Conservation (phyloP, 2,329 filamentous ascomycete genomes). For the Trichoderma koningiopsis region DNA sequence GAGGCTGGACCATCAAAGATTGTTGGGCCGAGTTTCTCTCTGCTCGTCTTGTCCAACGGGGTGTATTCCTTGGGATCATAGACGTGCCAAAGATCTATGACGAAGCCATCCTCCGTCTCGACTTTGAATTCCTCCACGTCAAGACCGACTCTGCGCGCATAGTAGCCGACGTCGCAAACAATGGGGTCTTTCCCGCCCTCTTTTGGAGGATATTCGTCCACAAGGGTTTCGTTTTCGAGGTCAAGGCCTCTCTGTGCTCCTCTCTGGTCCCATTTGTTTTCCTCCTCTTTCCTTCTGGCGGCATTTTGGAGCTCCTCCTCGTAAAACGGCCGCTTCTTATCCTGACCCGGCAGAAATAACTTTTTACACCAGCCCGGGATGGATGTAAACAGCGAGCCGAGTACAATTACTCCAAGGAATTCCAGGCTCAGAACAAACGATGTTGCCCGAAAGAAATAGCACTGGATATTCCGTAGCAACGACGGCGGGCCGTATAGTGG, state of each 20-base stretch:
- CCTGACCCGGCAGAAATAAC: constrained; percentile 60
- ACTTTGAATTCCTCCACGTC: constrained; percentile 83
- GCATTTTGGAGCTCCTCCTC: constrained; percentile 68
- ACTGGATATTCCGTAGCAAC: constrained; percentile 64
- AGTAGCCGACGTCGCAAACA: constrained; percentile 78
- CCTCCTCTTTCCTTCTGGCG: constrained; percentile 57
- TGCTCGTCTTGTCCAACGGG: constrained; percentile 52
- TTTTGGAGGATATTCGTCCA: constrained; percentile 67
- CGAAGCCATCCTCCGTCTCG: constrained; percentile 91
- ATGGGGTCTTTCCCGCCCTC: constrained; percentile 81
- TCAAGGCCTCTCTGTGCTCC: constrained; percentile 41
- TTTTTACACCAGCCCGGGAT: constrained; percentile 56
- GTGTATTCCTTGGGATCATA: constrained; percentile 78
- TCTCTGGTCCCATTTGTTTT: constrained; percentile 62
- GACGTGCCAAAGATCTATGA: constrained; percentile 86
- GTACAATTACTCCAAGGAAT: constrained; percentile 75
- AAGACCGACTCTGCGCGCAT: constrained; percentile 82
- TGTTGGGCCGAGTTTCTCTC: constrained; percentile 58
- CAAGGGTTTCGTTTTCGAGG: constrained; percentile 47
- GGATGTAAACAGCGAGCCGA: constrained; percentile 71
- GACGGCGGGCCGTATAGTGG: constrained; percentile 80
- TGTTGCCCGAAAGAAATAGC: constrained; percentile 62
- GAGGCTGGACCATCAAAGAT: constrained; percentile 55
- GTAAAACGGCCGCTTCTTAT: constrained; percentile 66
- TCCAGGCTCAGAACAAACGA: constrained; percentile 76